Evolutionary conservation across 805 yeast genomes (phyloP).

Genomic region (Kockiozyma suomiensis): DNA sequence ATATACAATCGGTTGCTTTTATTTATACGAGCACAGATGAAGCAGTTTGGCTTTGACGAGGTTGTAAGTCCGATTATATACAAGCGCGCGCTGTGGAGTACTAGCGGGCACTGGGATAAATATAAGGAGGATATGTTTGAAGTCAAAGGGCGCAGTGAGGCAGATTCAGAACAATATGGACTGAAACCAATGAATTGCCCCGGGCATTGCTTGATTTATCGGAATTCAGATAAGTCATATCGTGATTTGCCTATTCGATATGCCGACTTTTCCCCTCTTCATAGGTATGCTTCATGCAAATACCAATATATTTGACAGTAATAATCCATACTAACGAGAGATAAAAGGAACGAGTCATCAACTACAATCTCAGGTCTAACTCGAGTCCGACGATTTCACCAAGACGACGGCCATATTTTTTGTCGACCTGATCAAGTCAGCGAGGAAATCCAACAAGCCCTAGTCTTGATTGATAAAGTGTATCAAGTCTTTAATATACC

Average conservation of each 20-base stretch:
- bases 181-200: constrained; percentile 97
- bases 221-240: constrained; percentile 90
- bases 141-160: constrained; percentile 49
- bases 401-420: constrained; percentile 98
- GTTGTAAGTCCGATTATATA: constrained; percentile 91
- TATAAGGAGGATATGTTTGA: constrained; percentile 93
- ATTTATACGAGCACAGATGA: constrained; percentile 85
- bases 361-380: constrained; percentile 96
- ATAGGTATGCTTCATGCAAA: constrained; percentile 54
- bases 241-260: constrained; percentile 98
- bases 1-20: constrained; percentile 75
- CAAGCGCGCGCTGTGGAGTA: constrained; percentile 81
- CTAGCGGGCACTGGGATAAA: constrained; percentile 94
- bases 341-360: constrained; percentile 73
- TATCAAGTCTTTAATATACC: constrained; percentile 94
- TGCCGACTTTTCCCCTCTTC: constrained; percentile 96
- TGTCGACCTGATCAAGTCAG: constrained; percentile 91
- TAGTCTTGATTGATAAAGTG: constrained; percentile 80
- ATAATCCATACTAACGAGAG: too few species aligned
- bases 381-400: constrained; percentile 98
- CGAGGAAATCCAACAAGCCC: constrained; percentile 76
- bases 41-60: constrained; percentile 81
- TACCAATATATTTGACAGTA: too few species aligned
- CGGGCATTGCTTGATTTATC: constrained; percentile 92
- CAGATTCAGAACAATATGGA: constrained; percentile 57